These are phyloP conservation scores for Globisporangium nagaii DNA, from an alignment of 352 stramenopile genomes.

Conservation along the genomic window DNA sequence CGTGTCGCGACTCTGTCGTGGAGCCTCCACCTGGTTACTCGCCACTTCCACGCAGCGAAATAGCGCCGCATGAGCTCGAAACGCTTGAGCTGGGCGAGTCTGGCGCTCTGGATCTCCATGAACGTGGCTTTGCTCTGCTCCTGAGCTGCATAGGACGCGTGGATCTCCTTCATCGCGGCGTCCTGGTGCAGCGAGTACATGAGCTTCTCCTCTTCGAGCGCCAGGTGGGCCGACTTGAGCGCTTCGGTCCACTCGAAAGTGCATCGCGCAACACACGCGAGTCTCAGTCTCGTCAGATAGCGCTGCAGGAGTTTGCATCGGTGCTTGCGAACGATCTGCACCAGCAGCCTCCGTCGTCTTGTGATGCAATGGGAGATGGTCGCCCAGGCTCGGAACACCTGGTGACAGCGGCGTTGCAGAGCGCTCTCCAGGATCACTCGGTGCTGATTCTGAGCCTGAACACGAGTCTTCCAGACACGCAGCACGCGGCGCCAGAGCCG, in stretches of 20 bases:
- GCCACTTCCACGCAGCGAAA: conserved; percentile 16
- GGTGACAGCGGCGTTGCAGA: neutral
- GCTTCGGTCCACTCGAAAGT: conserved; percentile 31
- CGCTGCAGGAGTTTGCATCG: neutral
- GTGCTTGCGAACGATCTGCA: neutral
- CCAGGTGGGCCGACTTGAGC: conserved; percentile 27
- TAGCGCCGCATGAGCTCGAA: conserved; percentile 10
- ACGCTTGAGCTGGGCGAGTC: conserved; percentile 9
- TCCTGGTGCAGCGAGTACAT: conserved; percentile 31
- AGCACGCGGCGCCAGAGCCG: conserved; percentile 14
- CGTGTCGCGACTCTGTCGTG: conserved; percentile 15
- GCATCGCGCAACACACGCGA: conserved; percentile 26
- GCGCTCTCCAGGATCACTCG: neutral
- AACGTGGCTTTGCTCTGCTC: conserved; percentile 17
- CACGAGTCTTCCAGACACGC: conserved; percentile 7
- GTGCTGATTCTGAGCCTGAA: neutral
- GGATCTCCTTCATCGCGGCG: conserved; percentile 24
- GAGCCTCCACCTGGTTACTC: conserved; percentile 6
- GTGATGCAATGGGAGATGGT: neutral
- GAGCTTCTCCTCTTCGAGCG: conserved; percentile 41
- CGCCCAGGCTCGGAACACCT: conserved; percentile 7
- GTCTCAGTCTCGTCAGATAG: conserved; percentile 16
- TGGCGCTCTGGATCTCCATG: conserved; percentile 9
- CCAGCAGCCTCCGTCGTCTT: neutral
- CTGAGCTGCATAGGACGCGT: conserved; percentile 17